Evolutionary conservation across 306 rosid species (phyloP), one percentile per base, ranked within the genome.

Genomic region (Rubus idaeus): DNA sequence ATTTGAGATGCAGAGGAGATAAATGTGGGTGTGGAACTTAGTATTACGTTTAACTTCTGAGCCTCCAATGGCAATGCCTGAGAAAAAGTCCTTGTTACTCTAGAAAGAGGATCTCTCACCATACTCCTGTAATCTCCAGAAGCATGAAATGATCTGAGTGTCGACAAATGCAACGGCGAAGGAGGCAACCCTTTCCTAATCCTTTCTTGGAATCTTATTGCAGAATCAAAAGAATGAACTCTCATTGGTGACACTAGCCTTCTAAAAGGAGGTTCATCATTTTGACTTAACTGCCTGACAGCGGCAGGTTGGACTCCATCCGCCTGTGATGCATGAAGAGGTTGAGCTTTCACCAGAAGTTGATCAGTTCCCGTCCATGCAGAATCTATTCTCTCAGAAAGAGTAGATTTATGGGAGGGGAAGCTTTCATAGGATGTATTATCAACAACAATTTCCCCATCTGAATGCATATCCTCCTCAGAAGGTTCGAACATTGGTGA

Each of bases 321-420:
- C 4, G 60, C 68, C 67, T 49, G 85, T 75, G 47, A 60, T 56
- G 78, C 49, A 73, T 64, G 77, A 55, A 72, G 75, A 20, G 79
- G 46, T 62, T 79, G 84, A 69, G 81, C 78, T 50, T 86, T 87
- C 73, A 46, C 67, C 6, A 73, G 55, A 71, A 84, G 84, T 66
- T 84, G 96, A 71, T 86, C 92, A 39, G 94, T 91, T 76, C 99
- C 98, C 0, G 91, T 87, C 99, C 99, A 96, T 4, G 99, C 96
- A 79, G 83, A 89, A 86, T 96, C 99, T 80, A 96, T 96, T 83
- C 89, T 87, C 84, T 91, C 98, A n/a, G 97, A 89, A 58, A 96
- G 97, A 80, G 86, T 89, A 67, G 99, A 91, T 70, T 82, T 93
- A 20, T 72, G 78, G 8, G 79, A 60, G 16, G 87, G 76, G 4